These are phyloP conservation scores for Cardamine resedifolia DNA, from an alignment of 345 rosid species.

Conservation along the genomic window DNA sequence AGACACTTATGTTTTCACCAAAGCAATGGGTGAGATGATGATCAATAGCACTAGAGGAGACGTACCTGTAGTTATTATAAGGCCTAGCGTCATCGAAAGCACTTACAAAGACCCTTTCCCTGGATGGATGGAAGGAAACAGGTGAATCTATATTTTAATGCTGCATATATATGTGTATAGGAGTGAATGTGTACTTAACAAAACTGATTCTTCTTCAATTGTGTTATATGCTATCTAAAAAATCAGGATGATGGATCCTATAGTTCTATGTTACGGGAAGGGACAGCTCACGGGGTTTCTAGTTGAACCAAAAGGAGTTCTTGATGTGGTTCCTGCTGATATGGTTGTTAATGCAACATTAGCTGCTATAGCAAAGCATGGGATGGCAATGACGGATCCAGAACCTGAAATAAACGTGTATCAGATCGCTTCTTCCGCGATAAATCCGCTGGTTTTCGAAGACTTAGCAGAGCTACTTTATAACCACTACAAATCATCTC, in stretches of 20 bases:
- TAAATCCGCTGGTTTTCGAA: conserved; percentile 69
- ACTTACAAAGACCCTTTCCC: conserved; percentile 91
- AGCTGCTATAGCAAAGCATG: conserved; percentile 88
- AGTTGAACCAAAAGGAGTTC: conserved; percentile 81
- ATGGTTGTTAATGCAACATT: conserved; percentile 58
- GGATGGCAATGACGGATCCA: conserved; percentile 35
- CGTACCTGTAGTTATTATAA: conserved; percentile 70
- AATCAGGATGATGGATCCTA: conserved; percentile 98
- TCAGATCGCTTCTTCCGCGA: conserved; percentile 87
- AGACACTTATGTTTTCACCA: conserved; percentile 88
- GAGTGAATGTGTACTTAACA: background rate
- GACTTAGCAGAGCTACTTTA: conserved; percentile 64
- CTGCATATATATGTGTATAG: background rate
- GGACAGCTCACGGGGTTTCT: conserved; percentile 92
- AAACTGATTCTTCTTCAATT: conserved; percentile 12
- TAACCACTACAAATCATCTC: conserved; percentile 71
- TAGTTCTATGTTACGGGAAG: conserved; percentile 82
- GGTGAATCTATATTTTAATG: conserved; percentile 41
- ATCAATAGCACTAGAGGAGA: conserved; percentile 73
- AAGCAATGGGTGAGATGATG: conserved; percentile 99
- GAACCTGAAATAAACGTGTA: conserved; percentile 72
- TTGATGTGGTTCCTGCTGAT: conserved; percentile 73
- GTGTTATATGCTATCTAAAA: background rate
- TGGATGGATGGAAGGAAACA: conserved; percentile 99
- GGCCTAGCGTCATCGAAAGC: conserved; percentile 92